Evolutionary conservation across 495 filamentous ascomycete species (phyloP), one percentile per base, ranked within the genome.

Genomic region (Schizothecium vesticola): DNA sequence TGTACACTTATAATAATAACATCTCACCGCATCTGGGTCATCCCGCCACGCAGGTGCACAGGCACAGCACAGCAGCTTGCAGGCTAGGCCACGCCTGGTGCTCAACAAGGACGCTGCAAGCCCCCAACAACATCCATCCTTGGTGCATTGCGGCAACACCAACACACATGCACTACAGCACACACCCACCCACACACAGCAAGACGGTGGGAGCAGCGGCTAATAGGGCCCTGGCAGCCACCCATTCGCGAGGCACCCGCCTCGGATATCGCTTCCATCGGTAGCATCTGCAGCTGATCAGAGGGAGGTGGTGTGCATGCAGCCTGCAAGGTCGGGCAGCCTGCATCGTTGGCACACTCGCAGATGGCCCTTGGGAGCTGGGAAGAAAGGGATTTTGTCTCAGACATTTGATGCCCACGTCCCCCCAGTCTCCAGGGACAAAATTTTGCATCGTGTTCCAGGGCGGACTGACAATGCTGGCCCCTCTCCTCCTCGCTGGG

Each of bases 181-280:
- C 61, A 33, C 33, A 22, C 61, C 36, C 33, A 23, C 29, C 36
- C 36, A 23, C 61, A 10, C 25, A 36, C 36, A 28, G 6, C 19
- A 51, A n/a, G 43, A 51, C 16, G 43, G 63, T 65, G 63, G 63
- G 55, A 65, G 51, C 63, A n/a, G 63, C 63, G 63, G 51, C 63
- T 65, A 65, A 65, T 55, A 2, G 19, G 28, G 16, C 2, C 60
- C 28, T 22, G 60, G 60, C 28, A 31, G 22, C 60, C 60, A 61
- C 28, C 26, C 60, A 61, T 10, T 51, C 60, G 6, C 60, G 7
- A 61, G 60, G 16, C 60, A 28, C 31, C 60, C 25, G 13, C 60
- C 29, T 36, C 61, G 23, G 61, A 43, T 24, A 64, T 29, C 28
- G 24, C 61, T 43, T 33, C 61, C 43, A 1, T 51, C 43, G 43